Percentiles rank a stretch among this genome's conserved stretches.
These are phyloP conservation scores for Reticulascus tulasneorum DNA, from an alignment of 2,329 filamentous ascomycete species.

Conservation along the genomic window DNA sequence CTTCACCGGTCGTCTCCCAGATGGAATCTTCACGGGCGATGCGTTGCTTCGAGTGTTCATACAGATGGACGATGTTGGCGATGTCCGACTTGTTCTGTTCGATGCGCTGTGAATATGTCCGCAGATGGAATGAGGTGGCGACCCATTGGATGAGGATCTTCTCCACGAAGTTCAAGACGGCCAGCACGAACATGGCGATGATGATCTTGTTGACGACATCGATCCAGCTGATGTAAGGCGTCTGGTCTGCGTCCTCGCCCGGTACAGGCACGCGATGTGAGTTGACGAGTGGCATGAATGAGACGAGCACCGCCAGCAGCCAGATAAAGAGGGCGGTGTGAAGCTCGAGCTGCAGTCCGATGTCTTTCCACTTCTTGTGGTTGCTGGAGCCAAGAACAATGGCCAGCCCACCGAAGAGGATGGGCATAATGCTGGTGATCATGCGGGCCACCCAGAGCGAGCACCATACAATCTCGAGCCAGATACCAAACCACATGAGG, in stretches of 20 bases:
- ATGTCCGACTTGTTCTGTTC: slow-evolving; percentile 92
- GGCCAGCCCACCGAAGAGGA: slow-evolving; percentile 47
- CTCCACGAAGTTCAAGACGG: slow-evolving; percentile 77
- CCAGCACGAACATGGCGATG: slow-evolving; percentile 76
- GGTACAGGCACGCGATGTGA: slow-evolving; percentile 38
- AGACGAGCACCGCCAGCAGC: slow-evolving; percentile 82
- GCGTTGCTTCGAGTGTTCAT: slow-evolving; percentile 73
- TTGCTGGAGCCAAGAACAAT: slow-evolving; percentile 78
- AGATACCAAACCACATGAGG: slow-evolving; percentile 89
- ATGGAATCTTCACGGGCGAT: slow-evolving; percentile 51
- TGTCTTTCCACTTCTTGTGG: slow-evolving; percentile 87
- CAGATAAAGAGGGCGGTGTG: slow-evolving; percentile 86
- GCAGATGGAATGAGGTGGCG: slow-evolving; percentile 84
- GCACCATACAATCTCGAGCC: slow-evolving; percentile 91
- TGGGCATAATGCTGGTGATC: slow-evolving; percentile 46
- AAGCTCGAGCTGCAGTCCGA: slow-evolving; percentile 80
- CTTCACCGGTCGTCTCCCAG: slow-evolving; percentile 34
- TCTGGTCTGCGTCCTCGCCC: slow-evolving; percentile 44
- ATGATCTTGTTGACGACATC: slow-evolving; percentile 78
- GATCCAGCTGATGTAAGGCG: slow-evolving; percentile 60
- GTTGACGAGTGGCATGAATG: slow-evolving; percentile 78
- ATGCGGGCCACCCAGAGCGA: slow-evolving; percentile 75
- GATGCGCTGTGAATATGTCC: slow-evolving; percentile 87
- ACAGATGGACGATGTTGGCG: slow-evolving; percentile 49
- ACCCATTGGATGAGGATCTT: slow-evolving; percentile 96